phyloP scores from a whole-genome alignment of 2,329 filamentous ascomycete species.

The Arthrobotrys sinensis region DNA sequence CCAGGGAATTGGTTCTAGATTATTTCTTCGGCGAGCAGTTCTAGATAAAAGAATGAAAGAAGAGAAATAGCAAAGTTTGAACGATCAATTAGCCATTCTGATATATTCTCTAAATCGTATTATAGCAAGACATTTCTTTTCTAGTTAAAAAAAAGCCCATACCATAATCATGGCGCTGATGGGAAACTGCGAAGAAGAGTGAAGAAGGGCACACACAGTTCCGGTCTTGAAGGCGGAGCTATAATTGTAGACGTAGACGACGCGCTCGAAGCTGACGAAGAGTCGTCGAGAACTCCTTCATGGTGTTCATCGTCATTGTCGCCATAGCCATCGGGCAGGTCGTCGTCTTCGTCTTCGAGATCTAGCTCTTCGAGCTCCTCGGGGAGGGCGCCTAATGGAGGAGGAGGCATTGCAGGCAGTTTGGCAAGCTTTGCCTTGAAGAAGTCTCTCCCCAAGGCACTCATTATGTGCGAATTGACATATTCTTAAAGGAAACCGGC shows the following conservation, averaged over 20 bases:
- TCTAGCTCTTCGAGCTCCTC: slow-evolving; percentile 71
- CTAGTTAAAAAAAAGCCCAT: slow-evolving; percentile 63
- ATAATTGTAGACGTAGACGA: slow-evolving; percentile 94
- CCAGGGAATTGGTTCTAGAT: slow-evolving; percentile 82
- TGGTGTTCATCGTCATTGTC: slow-evolving; percentile 66
- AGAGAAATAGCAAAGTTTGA: slow-evolving; percentile 5
- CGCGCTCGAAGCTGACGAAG: slow-evolving; percentile 84
- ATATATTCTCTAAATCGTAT: background rate
- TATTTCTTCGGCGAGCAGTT: slow-evolving; percentile 69
- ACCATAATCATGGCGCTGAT: slow-evolving; percentile 49
- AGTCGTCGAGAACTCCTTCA: slow-evolving; percentile 70
- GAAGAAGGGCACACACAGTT: slow-evolving; percentile 72
- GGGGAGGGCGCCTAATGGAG: slow-evolving; percentile 65
- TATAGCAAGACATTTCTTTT: slow-evolving; percentile 53
- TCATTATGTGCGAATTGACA: slow-evolving; percentile 73
- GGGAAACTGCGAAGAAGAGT: slow-evolving; percentile 39
- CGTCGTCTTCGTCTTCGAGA: slow-evolving; percentile 72
- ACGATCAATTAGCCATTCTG: background rate
- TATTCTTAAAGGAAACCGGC: background rate
- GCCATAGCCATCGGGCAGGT: slow-evolving; percentile 68
- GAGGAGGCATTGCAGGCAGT: slow-evolving; percentile 73
- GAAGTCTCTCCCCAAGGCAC: slow-evolving; percentile 83
- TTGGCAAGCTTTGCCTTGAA: slow-evolving; percentile 80
- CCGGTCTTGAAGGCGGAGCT: slow-evolving; percentile 80
- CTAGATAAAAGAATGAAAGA: slow-evolving; percentile 47